Evolutionary conservation across 306 rosid species (phyloP).

Genomic region (Quercus berberidifolia): DNA sequence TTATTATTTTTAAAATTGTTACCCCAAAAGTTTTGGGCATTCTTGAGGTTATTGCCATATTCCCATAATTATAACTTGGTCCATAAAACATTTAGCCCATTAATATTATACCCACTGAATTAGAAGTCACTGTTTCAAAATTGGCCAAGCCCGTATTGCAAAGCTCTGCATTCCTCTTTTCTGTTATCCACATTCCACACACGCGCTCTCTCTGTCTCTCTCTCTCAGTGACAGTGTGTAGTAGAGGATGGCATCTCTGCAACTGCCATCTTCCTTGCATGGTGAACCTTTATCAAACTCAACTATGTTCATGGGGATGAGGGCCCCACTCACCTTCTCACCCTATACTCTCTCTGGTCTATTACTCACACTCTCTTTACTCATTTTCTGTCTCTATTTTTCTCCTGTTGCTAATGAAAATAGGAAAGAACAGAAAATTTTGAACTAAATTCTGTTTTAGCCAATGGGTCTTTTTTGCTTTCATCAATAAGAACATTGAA

Average conservation of each 20-base stretch:
- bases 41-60: too few relatives aligned
- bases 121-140: background rate
- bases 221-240: background rate
- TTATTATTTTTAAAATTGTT: too few relatives aligned
- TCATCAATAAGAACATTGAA: background rate
- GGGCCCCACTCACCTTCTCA: conserved; percentile 30
- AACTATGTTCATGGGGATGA: conserved; percentile 20
- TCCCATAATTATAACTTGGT: too few relatives aligned
- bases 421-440: background rate
- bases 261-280: conserved; percentile 30
- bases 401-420: background rate
- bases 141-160: background rate
- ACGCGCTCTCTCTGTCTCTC: background rate
- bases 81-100: background rate
- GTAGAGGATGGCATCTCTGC: conserved; percentile 48
- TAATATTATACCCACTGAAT: background rate
- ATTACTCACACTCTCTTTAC: conserved; percentile 1
- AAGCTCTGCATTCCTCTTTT: background rate
- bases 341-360: conserved; percentile 31
- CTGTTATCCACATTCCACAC: conserved; percentile 19
- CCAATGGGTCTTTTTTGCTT: background rate
- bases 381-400: background rate
- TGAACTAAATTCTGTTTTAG: background rate
- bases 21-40: too few relatives aligned
- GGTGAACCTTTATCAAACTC: conserved; percentile 39